A percentile compares a stretch with the other conserved stretches of the same genome.
Evolutionary conservation across 1,139 yeast genomes (phyloP).

Genomic region (Yamadazyma mexicana): DNA sequence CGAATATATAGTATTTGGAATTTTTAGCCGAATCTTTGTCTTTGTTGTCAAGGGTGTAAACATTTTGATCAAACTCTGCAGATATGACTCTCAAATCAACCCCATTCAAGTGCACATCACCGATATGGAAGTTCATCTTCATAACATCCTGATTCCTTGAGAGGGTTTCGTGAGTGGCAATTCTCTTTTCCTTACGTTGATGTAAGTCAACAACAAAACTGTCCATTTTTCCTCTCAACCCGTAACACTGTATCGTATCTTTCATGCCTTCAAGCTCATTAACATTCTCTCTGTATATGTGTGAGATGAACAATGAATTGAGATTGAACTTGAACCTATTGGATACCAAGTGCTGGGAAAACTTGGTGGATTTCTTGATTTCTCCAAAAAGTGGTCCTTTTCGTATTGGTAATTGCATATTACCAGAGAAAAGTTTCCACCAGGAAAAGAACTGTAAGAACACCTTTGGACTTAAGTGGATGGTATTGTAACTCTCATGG

Average conservation of each 20-base stretch:
- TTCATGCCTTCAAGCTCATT: constrained; percentile 12
- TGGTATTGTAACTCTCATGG: constrained; percentile 39
- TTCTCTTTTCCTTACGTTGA: constrained; percentile 45
- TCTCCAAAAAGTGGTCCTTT: constrained; percentile 44
- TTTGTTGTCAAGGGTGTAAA: constrained; percentile 18
- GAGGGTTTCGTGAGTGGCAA: constrained; percentile 32
- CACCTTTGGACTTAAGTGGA: constrained; percentile 42
- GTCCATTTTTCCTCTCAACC: constrained; percentile 42
- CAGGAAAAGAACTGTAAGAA: constrained; percentile 43
- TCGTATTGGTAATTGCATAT: constrained; percentile 43
- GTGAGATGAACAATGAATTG: constrained; percentile 41
- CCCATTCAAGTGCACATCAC: constrained; percentile 40
- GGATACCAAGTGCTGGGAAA: constrained; percentile 43
- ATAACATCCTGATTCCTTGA: constrained; percentile 29
- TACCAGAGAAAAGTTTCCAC: constrained; percentile 48
- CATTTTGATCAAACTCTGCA: constrained; percentile 31
- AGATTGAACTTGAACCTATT: constrained; percentile 43
- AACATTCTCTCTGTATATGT: constrained; percentile 32
- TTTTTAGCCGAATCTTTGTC: constrained; percentile 11
- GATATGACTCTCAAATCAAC: constrained; percentile 42
- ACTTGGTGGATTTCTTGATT: constrained; percentile 32
- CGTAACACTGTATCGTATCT: constrained; percentile 34
- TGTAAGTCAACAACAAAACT: constrained; percentile 44
- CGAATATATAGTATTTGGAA: constrained; percentile 28
- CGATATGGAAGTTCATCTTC: constrained; percentile 48